These are phyloP conservation scores for Bipolaris gigantea DNA, from an alignment of 2,329 filamentous ascomycete species.

Conservation along the genomic window DNA sequence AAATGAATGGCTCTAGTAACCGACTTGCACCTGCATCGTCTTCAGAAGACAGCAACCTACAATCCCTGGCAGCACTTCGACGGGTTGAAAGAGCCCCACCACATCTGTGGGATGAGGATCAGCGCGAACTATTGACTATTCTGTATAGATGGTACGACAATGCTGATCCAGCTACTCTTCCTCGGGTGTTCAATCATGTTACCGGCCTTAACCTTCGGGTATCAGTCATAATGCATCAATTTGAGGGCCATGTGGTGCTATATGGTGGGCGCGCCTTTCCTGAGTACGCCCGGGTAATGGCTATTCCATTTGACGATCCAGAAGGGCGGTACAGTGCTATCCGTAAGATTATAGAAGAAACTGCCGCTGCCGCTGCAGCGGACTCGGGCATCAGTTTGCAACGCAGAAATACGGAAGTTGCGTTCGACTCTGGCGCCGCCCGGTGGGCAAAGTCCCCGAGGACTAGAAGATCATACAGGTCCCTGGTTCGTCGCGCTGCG, in stretches of 20 bases:
- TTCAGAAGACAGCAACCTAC: background rate
- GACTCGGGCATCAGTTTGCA: background rate
- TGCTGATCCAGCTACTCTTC: background rate
- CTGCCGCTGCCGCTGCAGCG: background rate
- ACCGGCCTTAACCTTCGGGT: background rate
- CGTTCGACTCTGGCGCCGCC: constrained; percentile 1
- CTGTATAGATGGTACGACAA: constrained; percentile 14
- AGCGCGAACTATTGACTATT: constrained; percentile 9
- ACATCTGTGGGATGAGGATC: constrained; percentile 7
- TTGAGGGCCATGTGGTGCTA: constrained; percentile 6
- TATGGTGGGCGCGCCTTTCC: constrained; percentile 11
- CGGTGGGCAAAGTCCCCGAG: background rate
- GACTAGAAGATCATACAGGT: constrained; percentile 4
- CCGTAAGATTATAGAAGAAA: constrained; percentile 2
- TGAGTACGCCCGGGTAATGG: constrained; percentile 1
- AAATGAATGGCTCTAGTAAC: background rate
- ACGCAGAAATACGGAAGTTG: background rate
- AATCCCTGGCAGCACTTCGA: background rate
- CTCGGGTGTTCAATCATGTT: constrained; percentile 13
- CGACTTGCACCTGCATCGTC: background rate
- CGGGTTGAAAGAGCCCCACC: background rate
- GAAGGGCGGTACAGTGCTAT: constrained; percentile 6
- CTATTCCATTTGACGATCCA: constrained; percentile 14
- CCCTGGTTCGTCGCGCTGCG: background rate
- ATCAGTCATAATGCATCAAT: constrained; percentile 1